Base-by-base conservation (phyloP, 352 stramenopile genomes). In the Phytophthora citricola region DNA sequence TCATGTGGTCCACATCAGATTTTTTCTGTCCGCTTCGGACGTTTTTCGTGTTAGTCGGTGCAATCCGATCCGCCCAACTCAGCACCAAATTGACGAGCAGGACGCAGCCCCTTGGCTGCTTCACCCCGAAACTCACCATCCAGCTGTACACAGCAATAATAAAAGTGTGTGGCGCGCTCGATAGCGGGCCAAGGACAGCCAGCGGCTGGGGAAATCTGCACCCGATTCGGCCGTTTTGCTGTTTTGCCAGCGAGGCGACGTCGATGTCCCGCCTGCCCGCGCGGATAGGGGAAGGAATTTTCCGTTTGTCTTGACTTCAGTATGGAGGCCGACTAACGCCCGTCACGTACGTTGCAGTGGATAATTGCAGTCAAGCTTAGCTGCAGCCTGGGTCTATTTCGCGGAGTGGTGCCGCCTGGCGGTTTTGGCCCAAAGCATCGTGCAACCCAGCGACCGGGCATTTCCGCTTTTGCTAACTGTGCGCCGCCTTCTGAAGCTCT, bases 381-480 rank as follows among this genome's bases (percentile, higher is more conserved):
- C 47, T 11, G 15, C 66, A 7, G 1, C 1, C 17, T 3, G 6
- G 6, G 17, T 4, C 2, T 26, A 6, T 63, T 68, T 75, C 71
- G 66, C 66, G 62, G 55, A 51, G 38, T 32, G 51, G 59, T 69
- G 65, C 22, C 12, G 29, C 9, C 17, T 29, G 43, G 54, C 48
- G 36, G 50, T 71, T 71, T 17, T 11, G 34, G 32, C 14, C n/a
- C 7, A 47, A 40, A 31, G 29, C 29, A 34, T 36, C 31, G 31
- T 34, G 31, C 63, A 71, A 62, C 63, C 48, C 41, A 55, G 60
- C 64, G 39, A 12, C n/a, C 9, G 31, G 54, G 29, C 66, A 75
- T 76, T 76, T 73, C 31, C 17, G 45, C 34, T 73, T 76, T 73
- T 69, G 46, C 68, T 50, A 45, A 24, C 57, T 22, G 8, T 24